These are phyloP conservation scores for Psophocarpus tetragonolobus DNA, from an alignment of 306 rosid species.

Conservation along the genomic window DNA sequence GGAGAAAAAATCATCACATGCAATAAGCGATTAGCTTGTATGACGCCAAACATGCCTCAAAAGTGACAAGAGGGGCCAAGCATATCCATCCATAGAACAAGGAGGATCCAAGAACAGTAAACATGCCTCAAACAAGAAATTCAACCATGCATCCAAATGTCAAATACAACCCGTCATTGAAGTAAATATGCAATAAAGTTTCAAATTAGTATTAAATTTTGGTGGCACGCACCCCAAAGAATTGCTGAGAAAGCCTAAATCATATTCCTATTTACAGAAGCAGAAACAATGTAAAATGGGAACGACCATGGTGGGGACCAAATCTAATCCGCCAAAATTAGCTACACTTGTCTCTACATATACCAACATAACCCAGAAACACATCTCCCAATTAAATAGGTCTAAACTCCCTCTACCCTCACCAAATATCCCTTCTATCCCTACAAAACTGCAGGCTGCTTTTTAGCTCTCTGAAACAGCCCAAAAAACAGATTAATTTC, in stretches of 20 bases:
- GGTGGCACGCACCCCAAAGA: background rate
- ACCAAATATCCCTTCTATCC: slow-evolving; percentile 41
- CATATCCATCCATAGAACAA: background rate
- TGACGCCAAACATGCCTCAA: background rate
- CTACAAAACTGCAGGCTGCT: slow-evolving; percentile 73
- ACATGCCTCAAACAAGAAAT: background rate
- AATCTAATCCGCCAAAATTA: slow-evolving; percentile 39
- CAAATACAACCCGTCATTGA: background rate
- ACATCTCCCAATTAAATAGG: slow-evolving; percentile 25
- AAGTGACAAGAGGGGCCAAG: background rate
- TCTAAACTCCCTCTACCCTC: slow-evolving; percentile 23
- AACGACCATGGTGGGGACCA: slow-evolving; percentile 18
- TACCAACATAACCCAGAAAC: slow-evolving; percentile 4
- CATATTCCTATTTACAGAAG: slow-evolving; percentile 25
- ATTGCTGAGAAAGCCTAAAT: background rate
- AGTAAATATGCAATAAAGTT: background rate
- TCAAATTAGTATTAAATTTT: background rate
- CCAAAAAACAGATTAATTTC: slow-evolving; percentile 48
- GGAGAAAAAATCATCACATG: background rate
- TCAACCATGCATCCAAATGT: background rate
- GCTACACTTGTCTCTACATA: slow-evolving; percentile 26
- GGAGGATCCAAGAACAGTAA: background rate
- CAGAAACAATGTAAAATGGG: slow-evolving; percentile 1
- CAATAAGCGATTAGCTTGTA: background rate
- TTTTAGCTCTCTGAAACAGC: slow-evolving; percentile 59